phyloP scores from a whole-genome alignment of 768 basidiomycete genomes.

The Kwoniella pini region DNA sequence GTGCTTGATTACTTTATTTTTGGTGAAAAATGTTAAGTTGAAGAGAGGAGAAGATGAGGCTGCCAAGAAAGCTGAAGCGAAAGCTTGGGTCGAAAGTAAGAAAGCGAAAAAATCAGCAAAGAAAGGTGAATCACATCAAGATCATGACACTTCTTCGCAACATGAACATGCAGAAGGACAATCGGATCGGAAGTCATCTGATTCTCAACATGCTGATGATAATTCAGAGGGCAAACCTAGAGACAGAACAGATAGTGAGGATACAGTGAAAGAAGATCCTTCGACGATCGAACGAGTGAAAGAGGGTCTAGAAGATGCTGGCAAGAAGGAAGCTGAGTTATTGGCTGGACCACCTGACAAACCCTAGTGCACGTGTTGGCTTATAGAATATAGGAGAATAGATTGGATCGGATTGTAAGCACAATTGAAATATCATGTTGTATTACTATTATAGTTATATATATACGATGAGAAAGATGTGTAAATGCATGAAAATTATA shows the following conservation, averaged over 20 bases:
- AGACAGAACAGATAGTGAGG: conserved; percentile 10
- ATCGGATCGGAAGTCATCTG: neutral
- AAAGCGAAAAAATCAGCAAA: conserved; percentile 33
- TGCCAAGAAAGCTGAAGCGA: conserved; percentile 54
- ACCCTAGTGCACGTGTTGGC: neutral
- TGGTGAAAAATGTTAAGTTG: conserved; percentile 67
- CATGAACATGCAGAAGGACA: neutral
- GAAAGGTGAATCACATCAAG: neutral
- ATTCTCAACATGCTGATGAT: too few species aligned
- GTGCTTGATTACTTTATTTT: conserved; percentile 61
- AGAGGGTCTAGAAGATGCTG: conserved; percentile 22
- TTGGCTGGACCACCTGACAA: neutral
- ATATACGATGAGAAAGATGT: conserved; percentile 1
- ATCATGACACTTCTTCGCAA: conserved; percentile 3
- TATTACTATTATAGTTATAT: neutral
- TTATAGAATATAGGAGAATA: too few species aligned
- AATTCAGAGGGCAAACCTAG: conserved; percentile 3
- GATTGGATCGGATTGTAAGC: neutral
- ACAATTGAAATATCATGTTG: neutral
- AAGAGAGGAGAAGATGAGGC: conserved; percentile 63
- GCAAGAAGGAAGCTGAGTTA: conserved; percentile 15
- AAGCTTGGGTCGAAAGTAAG: conserved; percentile 51
- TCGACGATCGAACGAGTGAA: conserved; percentile 2
- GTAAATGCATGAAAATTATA: neutral
- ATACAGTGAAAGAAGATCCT: neutral